Conservation (phyloP, 805 yeast species). For the Myxozyma sirexii region DNA sequence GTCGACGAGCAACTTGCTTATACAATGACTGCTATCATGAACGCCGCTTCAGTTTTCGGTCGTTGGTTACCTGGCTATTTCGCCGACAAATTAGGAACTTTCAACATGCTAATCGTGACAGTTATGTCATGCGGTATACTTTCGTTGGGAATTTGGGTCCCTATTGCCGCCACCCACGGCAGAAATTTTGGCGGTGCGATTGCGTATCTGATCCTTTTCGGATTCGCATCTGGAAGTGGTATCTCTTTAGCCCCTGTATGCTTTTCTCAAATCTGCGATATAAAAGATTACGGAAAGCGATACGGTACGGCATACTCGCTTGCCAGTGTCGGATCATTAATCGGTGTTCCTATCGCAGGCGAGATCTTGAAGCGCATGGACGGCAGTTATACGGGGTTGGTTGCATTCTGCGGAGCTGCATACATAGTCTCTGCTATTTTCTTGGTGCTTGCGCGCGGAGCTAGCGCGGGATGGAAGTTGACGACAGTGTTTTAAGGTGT, state of each 20-base stretch:
- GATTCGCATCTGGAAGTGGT: constrained; percentile 63
- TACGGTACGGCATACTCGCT: constrained; percentile 66
- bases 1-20: constrained; percentile 41
- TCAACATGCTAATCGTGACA: constrained; percentile 57
- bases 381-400: constrained; percentile 40
- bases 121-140: constrained; percentile 50
- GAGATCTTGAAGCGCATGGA: constrained; percentile 37
- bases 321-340: constrained; percentile 44
- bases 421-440: constrained; percentile 39
- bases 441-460: constrained; percentile 38
- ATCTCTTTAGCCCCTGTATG: constrained; percentile 70
- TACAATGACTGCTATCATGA: constrained; percentile 52
- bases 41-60: constrained; percentile 55
- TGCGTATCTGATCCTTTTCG: constrained; percentile 57
- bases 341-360: constrained; percentile 47
- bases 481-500: constrained; percentile 2
- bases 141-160: constrained; percentile 64
- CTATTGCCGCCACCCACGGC: constrained; percentile 52
- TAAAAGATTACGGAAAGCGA: constrained; percentile 65
- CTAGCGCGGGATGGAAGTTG: constrained; percentile 38
- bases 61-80: constrained; percentile 57
- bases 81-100: constrained; percentile 59
- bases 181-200: constrained; percentile 47
- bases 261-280: constrained; percentile 63
- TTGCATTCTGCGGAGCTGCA: constrained; percentile 40